A percentile compares a stretch with the other conserved stretches of the same genome.
These are phyloP conservation scores for Phytophthora constricta DNA, from an alignment of 352 stramenopile species.

Conservation along the genomic window DNA sequence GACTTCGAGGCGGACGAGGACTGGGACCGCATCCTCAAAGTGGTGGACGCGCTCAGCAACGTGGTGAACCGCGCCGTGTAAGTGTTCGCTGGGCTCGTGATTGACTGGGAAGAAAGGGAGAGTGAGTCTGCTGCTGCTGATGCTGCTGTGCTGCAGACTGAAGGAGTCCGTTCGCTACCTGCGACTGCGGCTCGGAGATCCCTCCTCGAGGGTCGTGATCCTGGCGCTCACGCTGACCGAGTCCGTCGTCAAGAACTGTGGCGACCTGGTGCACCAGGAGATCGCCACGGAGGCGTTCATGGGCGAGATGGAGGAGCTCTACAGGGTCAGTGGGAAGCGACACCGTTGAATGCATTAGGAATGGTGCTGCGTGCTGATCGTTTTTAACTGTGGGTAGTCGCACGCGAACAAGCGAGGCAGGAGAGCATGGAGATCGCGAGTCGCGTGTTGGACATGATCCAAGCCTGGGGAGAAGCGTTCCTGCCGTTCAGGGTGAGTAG, in stretches of 20 bases:
- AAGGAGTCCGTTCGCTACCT: conserved; percentile 81
- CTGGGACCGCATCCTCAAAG: conserved; percentile 76
- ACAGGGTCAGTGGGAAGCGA: conserved; percentile 63
- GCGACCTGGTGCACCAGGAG: conserved; percentile 68
- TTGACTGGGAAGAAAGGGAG: too few species aligned
- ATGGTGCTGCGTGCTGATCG: too few species aligned
- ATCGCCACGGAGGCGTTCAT: conserved; percentile 77
- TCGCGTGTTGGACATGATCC: conserved; percentile 77
- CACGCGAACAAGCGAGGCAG: conserved; percentile 72
- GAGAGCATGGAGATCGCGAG: conserved; percentile 78
- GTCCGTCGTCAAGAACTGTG: conserved; percentile 82
- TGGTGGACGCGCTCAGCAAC: conserved; percentile 79
- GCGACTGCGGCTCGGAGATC: conserved; percentile 69
- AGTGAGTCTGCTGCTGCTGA: too few species aligned
- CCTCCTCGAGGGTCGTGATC: conserved; percentile 68
- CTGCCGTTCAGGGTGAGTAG: conserved; percentile 54
- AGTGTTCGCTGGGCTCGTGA: conserved; percentile 1
- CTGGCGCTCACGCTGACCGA: conserved; percentile 72
- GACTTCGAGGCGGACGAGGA: conserved; percentile 77
- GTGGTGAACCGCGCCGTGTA: conserved; percentile 69
- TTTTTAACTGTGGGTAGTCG: conserved; percentile 32
- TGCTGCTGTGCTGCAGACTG: too few species aligned
- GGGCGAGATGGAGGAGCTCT: conserved; percentile 72
- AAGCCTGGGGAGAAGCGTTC: conserved; percentile 86
- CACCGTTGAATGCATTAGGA: too few species aligned